Evolutionary conservation across 75 land plant species (phyloP).

Genomic region (Azolla pinnata): DNA sequence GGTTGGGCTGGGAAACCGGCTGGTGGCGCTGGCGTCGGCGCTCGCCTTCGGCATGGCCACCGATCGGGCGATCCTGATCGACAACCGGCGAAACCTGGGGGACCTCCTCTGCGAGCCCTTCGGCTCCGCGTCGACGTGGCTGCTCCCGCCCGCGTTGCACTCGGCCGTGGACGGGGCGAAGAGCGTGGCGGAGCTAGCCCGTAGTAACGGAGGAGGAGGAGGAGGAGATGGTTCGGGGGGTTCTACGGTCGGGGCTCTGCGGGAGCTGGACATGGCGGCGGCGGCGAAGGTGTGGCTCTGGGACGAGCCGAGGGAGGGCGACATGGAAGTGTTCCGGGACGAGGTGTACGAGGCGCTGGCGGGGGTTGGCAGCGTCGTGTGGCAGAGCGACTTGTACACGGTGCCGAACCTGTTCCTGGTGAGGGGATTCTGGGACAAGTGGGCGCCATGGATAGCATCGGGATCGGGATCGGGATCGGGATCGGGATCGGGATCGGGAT

Average conservation of each 20-base stretch:
- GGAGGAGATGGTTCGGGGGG: too few relatives aligned
- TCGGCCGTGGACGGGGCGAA: too few relatives aligned
- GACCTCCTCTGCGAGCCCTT: conserved; percentile 24
- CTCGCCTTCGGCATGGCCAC: conserved; percentile 13
- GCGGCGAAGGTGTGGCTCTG: too few relatives aligned
- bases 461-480: too few relatives aligned
- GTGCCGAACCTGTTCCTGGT: conserved; percentile 16
- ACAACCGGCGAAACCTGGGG: conserved; percentile 9
- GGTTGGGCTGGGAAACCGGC: conserved; percentile 21
- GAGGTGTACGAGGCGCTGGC: conserved; percentile 3
- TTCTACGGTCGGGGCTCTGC: conserved; percentile 9
- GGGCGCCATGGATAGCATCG: not conserved
- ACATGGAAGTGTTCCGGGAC: conserved; percentile 24
- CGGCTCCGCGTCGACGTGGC: conserved; percentile 8
- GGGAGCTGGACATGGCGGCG: conserved; percentile 15
- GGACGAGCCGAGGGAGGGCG: not conserved
- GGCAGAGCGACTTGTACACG: conserved; percentile 25
- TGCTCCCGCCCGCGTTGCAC: conserved; percentile 20
- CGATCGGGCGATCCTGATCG: conserved; percentile 10
- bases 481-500: too few relatives aligned
- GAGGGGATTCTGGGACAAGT: conserved; percentile 14
- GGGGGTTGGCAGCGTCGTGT: conserved; percentile 20
- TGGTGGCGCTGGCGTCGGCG: conserved; percentile 10
- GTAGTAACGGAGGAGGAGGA: too few relatives aligned
- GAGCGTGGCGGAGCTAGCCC: too few relatives aligned